Evolutionary conservation across 768 basidiomycete species (phyloP).

Genomic region (Trametes elegans): DNA sequence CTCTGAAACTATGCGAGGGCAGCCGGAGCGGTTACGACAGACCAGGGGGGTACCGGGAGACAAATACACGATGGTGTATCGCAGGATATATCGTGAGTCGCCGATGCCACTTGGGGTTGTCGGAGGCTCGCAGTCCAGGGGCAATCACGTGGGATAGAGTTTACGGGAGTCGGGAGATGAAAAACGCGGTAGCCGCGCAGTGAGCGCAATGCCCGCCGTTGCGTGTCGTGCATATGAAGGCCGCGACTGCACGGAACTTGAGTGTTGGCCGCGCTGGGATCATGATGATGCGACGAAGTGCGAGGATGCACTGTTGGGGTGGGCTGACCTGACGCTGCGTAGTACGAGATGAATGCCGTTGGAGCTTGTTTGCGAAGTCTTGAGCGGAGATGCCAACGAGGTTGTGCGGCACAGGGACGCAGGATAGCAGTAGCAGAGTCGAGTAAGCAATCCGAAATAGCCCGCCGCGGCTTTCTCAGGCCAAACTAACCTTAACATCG

Average conservation of each 20-base stretch:
- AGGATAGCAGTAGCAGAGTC: not conserved
- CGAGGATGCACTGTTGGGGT: too few species aligned
- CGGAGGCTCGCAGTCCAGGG: not conserved
- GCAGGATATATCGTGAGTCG: not conserved
- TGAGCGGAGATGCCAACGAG: not conserved
- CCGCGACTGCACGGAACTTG: not conserved
- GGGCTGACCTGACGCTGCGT: not conserved
- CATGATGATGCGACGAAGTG: too few species aligned
- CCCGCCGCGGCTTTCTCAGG: not conserved
- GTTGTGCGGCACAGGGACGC: not conserved
- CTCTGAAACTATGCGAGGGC: not conserved
- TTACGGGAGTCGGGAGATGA: slow-evolving; percentile 12
- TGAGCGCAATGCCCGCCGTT: not conserved
- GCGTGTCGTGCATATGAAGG: not conserved
- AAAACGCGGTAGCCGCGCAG: slow-evolving; percentile 8
- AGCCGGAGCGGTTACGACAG: not conserved
- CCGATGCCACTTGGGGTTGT: not conserved
- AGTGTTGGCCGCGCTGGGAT: not conserved
- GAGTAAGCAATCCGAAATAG: not conserved
- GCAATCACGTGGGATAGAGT: slow-evolving; percentile 4
- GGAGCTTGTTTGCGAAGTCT: not conserved
- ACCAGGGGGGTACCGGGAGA: too few species aligned
- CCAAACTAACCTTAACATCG: not conserved
- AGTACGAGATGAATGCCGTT: not conserved
- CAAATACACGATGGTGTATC: not conserved